phyloP scores from a whole-genome alignment of 1,139 yeast genomes.

The Dujonia santamariae region DNA sequence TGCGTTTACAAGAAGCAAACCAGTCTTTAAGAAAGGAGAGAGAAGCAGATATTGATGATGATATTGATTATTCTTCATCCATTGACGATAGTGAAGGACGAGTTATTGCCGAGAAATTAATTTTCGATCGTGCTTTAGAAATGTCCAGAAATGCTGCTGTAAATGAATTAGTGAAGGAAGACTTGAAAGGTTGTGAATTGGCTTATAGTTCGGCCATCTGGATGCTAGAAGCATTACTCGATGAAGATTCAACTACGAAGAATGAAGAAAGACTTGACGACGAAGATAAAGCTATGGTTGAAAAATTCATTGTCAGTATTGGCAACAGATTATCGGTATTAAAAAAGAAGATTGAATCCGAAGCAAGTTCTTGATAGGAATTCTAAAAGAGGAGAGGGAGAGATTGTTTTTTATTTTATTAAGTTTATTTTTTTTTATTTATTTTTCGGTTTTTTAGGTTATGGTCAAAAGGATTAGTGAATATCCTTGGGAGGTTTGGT shows the following conservation, averaged over 20 bases:
- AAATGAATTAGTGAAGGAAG: slow-evolving; percentile 76
- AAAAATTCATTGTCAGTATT: slow-evolving; percentile 71
- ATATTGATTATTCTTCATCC: too few relatives aligned
- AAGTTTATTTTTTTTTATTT: neutral
- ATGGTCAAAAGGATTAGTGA: neutral
- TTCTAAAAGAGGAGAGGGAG: neutral
- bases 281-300: slow-evolving; percentile 73
- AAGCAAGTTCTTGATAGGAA: neutral
- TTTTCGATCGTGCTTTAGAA: slow-evolving; percentile 90
- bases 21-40: slow-evolving; percentile 18
- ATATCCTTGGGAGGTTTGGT: neutral
- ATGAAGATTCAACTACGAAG: slow-evolving; percentile 38
- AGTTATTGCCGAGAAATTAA: slow-evolving; percentile 74
- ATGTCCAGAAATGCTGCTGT: slow-evolving; percentile 90
- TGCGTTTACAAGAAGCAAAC: slow-evolving; percentile 53
- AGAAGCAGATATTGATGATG: slow-evolving; percentile 4
- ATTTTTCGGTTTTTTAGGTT: neutral
- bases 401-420: neutral
- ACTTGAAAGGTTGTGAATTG: slow-evolving; percentile 75
- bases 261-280: slow-evolving; percentile 50
- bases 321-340: slow-evolving; percentile 65
- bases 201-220: slow-evolving; percentile 90
- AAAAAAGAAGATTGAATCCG: slow-evolving; percentile 37
- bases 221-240: slow-evolving; percentile 88
- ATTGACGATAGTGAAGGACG: slow-evolving; percentile 12